Percentiles rank a stretch among this genome's conserved stretches.
Conservation (phyloP, 2,329 filamentous ascomycete species). For the Ophiocordyceps camponoti-floridani region DNA sequence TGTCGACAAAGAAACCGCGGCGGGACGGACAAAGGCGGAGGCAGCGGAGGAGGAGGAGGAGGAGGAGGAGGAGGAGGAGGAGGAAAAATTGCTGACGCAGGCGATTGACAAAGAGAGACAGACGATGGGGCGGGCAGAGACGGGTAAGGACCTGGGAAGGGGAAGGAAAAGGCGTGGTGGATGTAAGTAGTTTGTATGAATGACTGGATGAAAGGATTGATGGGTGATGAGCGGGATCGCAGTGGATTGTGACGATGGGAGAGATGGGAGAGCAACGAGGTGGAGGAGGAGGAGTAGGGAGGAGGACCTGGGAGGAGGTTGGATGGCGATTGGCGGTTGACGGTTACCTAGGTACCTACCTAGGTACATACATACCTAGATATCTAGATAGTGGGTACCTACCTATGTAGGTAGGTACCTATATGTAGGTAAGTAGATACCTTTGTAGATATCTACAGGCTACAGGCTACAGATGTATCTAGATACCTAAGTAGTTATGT, state of each 20-base stretch:
- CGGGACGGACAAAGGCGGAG: background rate
- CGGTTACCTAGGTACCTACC: too few relatives aligned
- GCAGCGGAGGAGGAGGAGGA: background rate
- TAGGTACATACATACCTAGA: too few relatives aligned
- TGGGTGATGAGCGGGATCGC: background rate
- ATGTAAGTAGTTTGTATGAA: too few relatives aligned
- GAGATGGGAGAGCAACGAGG: conserved; percentile 8
- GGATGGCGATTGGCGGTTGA: background rate
- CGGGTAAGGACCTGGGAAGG: background rate
- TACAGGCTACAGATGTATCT: too few relatives aligned
- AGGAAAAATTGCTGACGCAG: background rate
- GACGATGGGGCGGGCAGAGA: background rate
- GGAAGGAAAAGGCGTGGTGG: too few relatives aligned
- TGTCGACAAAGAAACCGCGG: too few relatives aligned
- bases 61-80: background rate
- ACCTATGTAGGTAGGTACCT: too few relatives aligned
- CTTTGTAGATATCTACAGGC: too few relatives aligned
- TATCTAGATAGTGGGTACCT: too few relatives aligned
- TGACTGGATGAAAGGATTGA: background rate
- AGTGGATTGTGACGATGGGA: conserved; percentile 3
- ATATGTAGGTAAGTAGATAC: too few relatives aligned
- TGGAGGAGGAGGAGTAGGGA: conserved; percentile 7
- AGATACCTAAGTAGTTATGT: too few relatives aligned
- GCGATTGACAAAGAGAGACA: background rate
- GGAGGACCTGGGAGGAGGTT: conserved; percentile 1